A percentile compares a stretch with the other conserved stretches of the same genome.
phyloP scores from a whole-genome alignment of 306 rosid genomes.

The Trichosanthes cucumerina region DNA sequence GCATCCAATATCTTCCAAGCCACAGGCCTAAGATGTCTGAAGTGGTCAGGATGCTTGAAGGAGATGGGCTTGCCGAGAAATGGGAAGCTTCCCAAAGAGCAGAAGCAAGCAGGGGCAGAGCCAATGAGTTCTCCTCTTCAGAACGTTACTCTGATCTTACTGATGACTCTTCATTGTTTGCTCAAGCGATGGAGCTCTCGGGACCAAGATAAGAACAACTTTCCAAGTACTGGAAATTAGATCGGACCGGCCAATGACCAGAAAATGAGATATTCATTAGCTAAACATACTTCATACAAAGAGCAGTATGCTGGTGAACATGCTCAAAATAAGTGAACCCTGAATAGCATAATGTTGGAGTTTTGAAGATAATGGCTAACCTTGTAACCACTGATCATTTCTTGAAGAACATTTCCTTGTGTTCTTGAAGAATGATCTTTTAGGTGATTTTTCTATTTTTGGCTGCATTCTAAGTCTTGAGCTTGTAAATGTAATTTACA shows the following conservation, averaged over 20 bases:
- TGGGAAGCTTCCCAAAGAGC: conserved; percentile 60
- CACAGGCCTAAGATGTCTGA: conserved; percentile 64
- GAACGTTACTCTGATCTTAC: conserved; percentile 62
- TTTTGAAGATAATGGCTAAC: not conserved
- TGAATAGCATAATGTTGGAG: not conserved
- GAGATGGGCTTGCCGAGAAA: conserved; percentile 62
- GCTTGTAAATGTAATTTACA: not conserved
- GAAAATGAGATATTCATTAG: not conserved
- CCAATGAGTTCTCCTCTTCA: conserved; percentile 47
- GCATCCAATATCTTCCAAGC: conserved; percentile 48
- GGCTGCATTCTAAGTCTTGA: not conserved
- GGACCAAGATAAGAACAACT: conserved; percentile 39
- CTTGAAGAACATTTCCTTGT: not conserved
- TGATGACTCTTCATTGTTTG: conserved; percentile 55
- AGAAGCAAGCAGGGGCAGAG: conserved; percentile 45
- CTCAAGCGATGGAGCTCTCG: conserved; percentile 64
- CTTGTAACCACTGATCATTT: not conserved
- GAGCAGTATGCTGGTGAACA: not conserved
- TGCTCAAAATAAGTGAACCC: not conserved
- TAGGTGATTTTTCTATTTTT: not conserved
- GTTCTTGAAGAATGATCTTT: not conserved
- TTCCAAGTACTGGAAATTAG: not conserved
- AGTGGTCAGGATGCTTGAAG: conserved; percentile 67
- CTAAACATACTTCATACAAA: not conserved
- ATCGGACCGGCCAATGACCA: not conserved